These are phyloP conservation scores for Skeletonema grethae DNA, from an alignment of 108 stramenopile species.

Conservation along the genomic window DNA sequence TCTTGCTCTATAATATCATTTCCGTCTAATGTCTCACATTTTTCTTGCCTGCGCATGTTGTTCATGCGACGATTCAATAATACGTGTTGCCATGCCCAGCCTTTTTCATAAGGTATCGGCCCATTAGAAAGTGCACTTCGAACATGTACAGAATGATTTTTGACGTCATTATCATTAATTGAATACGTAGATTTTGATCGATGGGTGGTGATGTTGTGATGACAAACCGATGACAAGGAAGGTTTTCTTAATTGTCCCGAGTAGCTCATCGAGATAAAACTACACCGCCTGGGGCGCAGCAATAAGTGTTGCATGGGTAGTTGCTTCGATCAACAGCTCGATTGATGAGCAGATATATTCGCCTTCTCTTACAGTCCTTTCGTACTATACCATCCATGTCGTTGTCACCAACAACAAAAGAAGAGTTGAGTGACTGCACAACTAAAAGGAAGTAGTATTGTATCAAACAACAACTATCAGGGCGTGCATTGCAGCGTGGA, in stretches of 20 bases:
- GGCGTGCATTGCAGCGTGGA: no score
- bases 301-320: neutral
- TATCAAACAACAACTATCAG: no score
- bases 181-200: neutral
- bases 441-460: no score
- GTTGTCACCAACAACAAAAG: no score
- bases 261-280: neutral
- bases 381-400: no score
- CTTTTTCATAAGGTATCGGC: slow-evolving; percentile 51
- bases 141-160: slow-evolving; percentile 18
- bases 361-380: no score
- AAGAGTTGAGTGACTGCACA: no score
- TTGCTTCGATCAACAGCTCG: neutral
- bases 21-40: neutral
- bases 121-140: slow-evolving; percentile 24
- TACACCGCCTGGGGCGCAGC: neutral
- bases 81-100: slow-evolving; percentile 80
- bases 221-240: neutral
- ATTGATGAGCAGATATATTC: no score
- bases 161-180: neutral
- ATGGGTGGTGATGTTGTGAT: neutral
- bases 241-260: neutral
- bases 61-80: slow-evolving; percentile 59
- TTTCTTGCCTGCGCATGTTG: slow-evolving; percentile 12
- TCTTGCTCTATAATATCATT: slow-evolving; percentile 20